Base-by-base conservation (phyloP, 345 rosid genomes). In the Atalantia buxifolia region DNA sequence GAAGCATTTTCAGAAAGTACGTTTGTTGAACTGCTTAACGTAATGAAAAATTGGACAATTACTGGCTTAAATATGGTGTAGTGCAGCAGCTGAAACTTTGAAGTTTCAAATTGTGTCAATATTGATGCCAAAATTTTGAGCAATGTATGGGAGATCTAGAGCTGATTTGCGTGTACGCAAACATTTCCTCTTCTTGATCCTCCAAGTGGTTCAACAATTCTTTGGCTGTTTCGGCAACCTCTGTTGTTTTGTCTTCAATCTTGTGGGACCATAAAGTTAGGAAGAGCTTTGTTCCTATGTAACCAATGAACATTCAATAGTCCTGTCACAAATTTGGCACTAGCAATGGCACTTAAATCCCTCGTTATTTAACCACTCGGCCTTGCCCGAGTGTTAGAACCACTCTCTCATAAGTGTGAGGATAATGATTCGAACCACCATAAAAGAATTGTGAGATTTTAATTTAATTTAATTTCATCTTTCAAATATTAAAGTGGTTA, bases 351-450 rank as follows among this genome's bases (percentile, higher is more conserved):
- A 45, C 1, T 12, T 13, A 12, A 45, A 13, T 45, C 50, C 50
- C 50, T 13, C 50, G 3, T 12, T 12, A 33, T 33, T 33, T 33
- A 33, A 33, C 35, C 35, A 33, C 35, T 33, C 1, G 0, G 35
- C 6, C 35, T 33, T 33, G 33, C 1, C 1, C 5, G 5, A 0
- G 35, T 0, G 6, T 6, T 33, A 33, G 0, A 33, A 6, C 4
- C 35, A 33, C 6, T 33, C 4, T 6, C 6, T 33, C 35, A 4
- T 6, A 33, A 33, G 1, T 33, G 35, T 0, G 35, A 33, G 1
- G 35, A 33, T 1, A 4, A 0, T 33, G 0, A 0, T 33, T 33
- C 1, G 0, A 33, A 33, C 35, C 35, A 1, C 0, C 1, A 33
- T 1, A 33, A 4, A 33, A 4, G 6, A 33, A 33, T 33, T 33